Evolutionary conservation across 306 rosid genomes (phyloP).

Genomic region (Malus orientalis): DNA sequence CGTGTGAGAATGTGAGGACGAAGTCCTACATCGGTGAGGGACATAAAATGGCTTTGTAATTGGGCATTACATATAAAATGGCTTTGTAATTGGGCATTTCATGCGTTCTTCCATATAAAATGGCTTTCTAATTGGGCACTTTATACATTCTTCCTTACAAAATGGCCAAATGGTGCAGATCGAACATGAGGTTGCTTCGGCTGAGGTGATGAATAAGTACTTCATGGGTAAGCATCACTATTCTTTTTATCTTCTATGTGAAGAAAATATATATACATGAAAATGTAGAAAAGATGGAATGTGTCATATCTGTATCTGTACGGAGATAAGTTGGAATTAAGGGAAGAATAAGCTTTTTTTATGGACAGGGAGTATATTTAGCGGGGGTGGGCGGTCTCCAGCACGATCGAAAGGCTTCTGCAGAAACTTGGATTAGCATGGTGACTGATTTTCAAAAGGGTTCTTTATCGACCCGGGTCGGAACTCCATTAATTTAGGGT

Average conservation of each 20-base stretch:
- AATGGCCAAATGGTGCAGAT: constrained; percentile 31
- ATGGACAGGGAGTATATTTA: constrained; percentile 27
- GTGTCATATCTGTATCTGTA: not conserved
- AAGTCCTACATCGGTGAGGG: no score
- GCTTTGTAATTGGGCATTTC: no score
- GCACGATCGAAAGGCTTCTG: constrained; percentile 13
- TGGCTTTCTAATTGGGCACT: no score
- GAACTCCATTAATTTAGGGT: constrained; percentile 38
- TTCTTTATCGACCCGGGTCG: constrained; percentile 26
- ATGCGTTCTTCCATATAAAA: no score
- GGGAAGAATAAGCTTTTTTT: not conserved
- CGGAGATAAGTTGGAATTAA: not conserved
- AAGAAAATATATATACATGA: no score
- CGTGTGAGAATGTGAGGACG: no score
- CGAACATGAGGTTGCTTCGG: constrained; percentile 23
- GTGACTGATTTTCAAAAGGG: constrained; percentile 27
- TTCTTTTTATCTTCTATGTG: not conserved
- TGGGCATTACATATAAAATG: no score
- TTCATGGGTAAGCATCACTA: constrained; percentile 15
- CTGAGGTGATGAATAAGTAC: constrained; percentile 27
- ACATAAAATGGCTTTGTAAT: no score
- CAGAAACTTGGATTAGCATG: constrained; percentile 29
- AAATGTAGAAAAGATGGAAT: no score
- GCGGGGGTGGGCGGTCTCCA: constrained; percentile 36
- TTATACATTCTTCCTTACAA: no score